A percentile compares a stretch with the other conserved stretches of the same genome.
Evolutionary conservation across 768 basidiomycete species (phyloP).

Genomic region (Agaricus subrufescens): DNA sequence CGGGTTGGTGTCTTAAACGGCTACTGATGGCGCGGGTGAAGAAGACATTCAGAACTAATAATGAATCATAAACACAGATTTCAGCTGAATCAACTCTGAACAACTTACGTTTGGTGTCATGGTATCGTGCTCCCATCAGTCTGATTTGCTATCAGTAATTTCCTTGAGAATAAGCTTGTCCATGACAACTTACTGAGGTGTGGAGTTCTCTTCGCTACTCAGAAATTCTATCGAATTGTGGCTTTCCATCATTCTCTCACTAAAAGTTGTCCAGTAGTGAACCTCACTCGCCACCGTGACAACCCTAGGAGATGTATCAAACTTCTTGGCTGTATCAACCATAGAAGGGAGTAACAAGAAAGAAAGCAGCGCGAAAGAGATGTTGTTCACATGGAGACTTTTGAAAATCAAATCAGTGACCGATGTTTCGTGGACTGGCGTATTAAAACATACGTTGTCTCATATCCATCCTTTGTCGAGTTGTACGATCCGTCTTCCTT

Average conservation of each 20-base stretch:
- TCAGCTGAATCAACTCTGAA: background rate
- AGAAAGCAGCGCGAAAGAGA: conserved; percentile 32
- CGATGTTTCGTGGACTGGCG: too few relatives aligned
- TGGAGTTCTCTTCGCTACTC: conserved; percentile 24
- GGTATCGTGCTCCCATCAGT: conserved; percentile 18
- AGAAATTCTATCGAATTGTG: conserved; percentile 24
- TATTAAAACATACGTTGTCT: conserved; percentile 27
- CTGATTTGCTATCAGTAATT: background rate
- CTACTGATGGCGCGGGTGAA: conserved; percentile 33
- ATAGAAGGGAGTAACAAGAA: conserved; percentile 37
- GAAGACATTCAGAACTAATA: conserved; percentile 35
- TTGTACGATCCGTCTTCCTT: conserved; percentile 17
- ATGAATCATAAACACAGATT: background rate
- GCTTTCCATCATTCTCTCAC: conserved; percentile 16
- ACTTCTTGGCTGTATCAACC: conserved; percentile 25
- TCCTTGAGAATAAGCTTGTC: background rate
- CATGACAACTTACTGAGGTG: conserved; percentile 2
- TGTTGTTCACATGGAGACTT: conserved; percentile 39
- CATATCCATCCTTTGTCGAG: conserved; percentile 38
- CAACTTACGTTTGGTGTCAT: conserved; percentile 28
- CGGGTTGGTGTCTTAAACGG: conserved; percentile 20
- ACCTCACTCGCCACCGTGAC: conserved; percentile 36
- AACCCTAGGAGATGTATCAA: conserved; percentile 24
- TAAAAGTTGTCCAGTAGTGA: conserved; percentile 25
- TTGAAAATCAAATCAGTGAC: conserved; percentile 12